These are phyloP conservation scores for Pilatotrama ljubarskyi DNA, from an alignment of 768 basidiomycete species.

Conservation along the genomic window DNA sequence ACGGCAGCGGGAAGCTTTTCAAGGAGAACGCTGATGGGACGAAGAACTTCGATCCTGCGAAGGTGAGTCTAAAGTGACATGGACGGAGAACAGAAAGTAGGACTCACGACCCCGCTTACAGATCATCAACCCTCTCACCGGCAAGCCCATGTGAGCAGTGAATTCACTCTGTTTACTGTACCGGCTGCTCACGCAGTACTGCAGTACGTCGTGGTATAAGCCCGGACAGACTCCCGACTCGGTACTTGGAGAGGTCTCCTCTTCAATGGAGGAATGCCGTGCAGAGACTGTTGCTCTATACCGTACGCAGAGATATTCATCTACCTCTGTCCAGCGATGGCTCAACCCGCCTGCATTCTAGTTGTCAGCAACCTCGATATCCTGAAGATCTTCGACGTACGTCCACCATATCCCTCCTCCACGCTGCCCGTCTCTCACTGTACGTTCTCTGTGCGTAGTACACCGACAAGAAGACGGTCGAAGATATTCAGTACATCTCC, in stretches of 20 bases:
- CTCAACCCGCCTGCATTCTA: slow-evolving; percentile 26
- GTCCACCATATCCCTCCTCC: slow-evolving; percentile 21
- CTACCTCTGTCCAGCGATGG: background rate
- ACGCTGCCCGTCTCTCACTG: background rate
- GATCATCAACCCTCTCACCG: slow-evolving; percentile 83
- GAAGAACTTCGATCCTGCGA: slow-evolving; percentile 79
- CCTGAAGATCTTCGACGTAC: slow-evolving; percentile 76
- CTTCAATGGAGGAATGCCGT: slow-evolving; percentile 92
- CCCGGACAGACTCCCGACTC: slow-evolving; percentile 82
- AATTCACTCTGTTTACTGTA: background rate
- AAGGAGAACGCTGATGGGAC: slow-evolving; percentile 73
- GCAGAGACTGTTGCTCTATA: slow-evolving; percentile 86
- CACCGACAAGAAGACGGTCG: slow-evolving; percentile 61
- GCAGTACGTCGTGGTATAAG: slow-evolving; percentile 83
- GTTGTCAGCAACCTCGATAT: slow-evolving; percentile 78
- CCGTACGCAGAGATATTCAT: slow-evolving; percentile 44
- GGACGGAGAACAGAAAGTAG: too few relatives aligned
- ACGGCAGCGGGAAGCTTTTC: slow-evolving; percentile 83
- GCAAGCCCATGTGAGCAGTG: slow-evolving; percentile 60
- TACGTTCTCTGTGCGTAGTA: slow-evolving; percentile 46
- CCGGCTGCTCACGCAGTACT: background rate
- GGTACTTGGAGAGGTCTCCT: slow-evolving; percentile 83
- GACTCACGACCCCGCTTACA: slow-evolving; percentile 27
- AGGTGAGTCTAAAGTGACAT: slow-evolving; percentile 33
- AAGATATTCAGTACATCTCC: slow-evolving; percentile 78